A percentile compares a stretch with the other conserved stretches of the same genome.
Conservation (phyloP, 106 monocot genomes). For the Narthecium ossifragum region DNA sequence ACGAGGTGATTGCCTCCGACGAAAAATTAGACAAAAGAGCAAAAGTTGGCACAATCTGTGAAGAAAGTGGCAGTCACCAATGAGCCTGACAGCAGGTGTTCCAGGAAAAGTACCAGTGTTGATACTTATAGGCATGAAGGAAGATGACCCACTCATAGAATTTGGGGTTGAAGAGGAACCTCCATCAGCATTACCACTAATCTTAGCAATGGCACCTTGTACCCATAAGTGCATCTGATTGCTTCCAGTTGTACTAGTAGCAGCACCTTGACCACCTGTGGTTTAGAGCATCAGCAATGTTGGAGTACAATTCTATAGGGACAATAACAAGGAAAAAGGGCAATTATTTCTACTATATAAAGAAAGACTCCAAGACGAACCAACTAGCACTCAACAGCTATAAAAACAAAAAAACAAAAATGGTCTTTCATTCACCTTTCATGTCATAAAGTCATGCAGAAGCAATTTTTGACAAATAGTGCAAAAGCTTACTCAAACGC, state of each 20-base stretch:
- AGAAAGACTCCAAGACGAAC: too few species aligned
- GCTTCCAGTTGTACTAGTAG: slow-evolving; percentile 50
- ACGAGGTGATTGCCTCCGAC: slow-evolving; percentile 68
- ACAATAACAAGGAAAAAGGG: too few species aligned
- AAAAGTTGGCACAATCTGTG: slow-evolving; percentile 90
- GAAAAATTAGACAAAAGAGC: slow-evolving; percentile 88
- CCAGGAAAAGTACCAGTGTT: slow-evolving; percentile 99
- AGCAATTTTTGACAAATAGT: too few species aligned
- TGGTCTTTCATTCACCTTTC: too few species aligned
- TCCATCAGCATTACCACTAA: slow-evolving; percentile 77
- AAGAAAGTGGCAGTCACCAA: slow-evolving; percentile 99
- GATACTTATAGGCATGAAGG: slow-evolving; percentile 93
- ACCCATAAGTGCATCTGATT: slow-evolving; percentile 99
- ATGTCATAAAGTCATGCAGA: too few species aligned
- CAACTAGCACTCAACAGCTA: too few species aligned
- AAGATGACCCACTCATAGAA: slow-evolving; percentile 51
- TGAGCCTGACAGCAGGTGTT: slow-evolving; percentile 96
- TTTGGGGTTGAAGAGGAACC: slow-evolving; percentile 57
- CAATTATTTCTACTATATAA: too few species aligned
- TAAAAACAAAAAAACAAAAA: too few species aligned
- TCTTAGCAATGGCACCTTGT: slow-evolving; percentile 97
- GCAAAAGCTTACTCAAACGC: too few species aligned
- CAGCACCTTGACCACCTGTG: slow-evolving; percentile 61
- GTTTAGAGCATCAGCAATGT: slow-evolving; percentile 7
- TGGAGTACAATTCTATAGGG: too few species aligned